Conservation (phyloP, 2,329 filamentous ascomycete species). For the Chlorencoelia australis region DNA sequence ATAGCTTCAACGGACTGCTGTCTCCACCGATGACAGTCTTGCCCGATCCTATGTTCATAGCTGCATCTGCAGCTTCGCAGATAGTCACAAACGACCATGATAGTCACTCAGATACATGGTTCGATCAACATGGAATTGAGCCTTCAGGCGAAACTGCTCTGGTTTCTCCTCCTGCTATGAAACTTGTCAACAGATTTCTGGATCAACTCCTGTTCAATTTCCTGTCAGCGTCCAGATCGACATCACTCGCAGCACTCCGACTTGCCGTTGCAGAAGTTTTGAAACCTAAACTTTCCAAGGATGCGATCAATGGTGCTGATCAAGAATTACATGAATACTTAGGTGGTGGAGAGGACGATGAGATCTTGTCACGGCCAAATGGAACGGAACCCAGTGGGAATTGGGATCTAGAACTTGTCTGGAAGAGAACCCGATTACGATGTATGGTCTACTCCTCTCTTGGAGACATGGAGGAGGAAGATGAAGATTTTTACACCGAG, state of each 20-base stretch:
- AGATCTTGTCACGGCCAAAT: constrained; percentile 46
- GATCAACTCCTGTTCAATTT: constrained; percentile 91
- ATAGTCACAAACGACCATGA: constrained; percentile 86
- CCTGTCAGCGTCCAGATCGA: constrained; percentile 69
- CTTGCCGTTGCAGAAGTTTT: constrained; percentile 79
- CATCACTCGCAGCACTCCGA: constrained; percentile 62
- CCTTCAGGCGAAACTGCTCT: constrained; percentile 57
- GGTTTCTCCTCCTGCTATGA: constrained; percentile 63
- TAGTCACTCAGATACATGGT: constrained; percentile 58
- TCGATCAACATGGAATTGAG: constrained; percentile 57
- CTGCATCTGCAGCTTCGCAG: constrained; percentile 76
- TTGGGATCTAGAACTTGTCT: constrained; percentile 87
- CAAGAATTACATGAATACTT: constrained; percentile 84
- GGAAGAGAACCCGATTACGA: constrained; percentile 84
- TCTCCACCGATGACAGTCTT: constrained; percentile 59
- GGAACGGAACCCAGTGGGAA: constrained; percentile 41
- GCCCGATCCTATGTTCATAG: constrained; percentile 80
- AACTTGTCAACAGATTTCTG: constrained; percentile 80
- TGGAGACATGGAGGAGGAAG: constrained; percentile 95
- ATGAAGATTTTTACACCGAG: constrained; percentile 82
- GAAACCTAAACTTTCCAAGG: constrained; percentile 78
- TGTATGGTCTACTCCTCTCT: constrained; percentile 98
- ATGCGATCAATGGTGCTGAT: constrained; percentile 73
- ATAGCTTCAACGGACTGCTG: constrained; percentile 46
- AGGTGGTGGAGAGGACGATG: constrained; percentile 67